A percentile compares a stretch with the other conserved stretches of the same genome.
Conservation (phyloP, 306 rosid species). For the Crataegus laevigata region DNA sequence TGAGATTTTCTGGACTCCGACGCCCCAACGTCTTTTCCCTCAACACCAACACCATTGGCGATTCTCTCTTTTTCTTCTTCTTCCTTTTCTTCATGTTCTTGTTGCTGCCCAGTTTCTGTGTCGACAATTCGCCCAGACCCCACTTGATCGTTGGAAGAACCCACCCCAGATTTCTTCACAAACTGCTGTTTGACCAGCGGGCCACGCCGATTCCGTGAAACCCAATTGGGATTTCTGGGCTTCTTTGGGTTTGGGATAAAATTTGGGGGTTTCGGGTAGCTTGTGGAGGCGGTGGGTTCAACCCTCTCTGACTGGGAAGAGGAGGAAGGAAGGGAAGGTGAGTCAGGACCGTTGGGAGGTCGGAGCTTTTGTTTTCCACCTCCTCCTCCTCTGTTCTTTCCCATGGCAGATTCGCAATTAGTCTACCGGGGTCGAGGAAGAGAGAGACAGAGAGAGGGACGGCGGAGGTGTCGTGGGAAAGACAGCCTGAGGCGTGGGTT, state of each 20-base stretch:
- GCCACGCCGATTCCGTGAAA: conserved; percentile 16
- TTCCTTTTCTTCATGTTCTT: not conserved
- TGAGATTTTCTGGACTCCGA: conserved; percentile 20
- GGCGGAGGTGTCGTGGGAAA: too few relatives aligned
- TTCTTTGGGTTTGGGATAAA: not conserved
- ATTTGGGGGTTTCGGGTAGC: not conserved
- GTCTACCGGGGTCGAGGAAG: too few relatives aligned
- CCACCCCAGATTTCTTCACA: conserved; percentile 28
- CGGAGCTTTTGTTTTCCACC: not conserved
- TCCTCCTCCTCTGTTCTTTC: conserved; percentile 9
- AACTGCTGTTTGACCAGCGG: conserved; percentile 15
- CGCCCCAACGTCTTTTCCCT: not conserved
- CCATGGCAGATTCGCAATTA: not conserved
- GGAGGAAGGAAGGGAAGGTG: not conserved
- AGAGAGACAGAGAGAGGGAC: too few relatives aligned
- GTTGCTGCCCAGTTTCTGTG: not conserved
- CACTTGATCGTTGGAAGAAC: conserved; percentile 12
- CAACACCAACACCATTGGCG: not conserved
- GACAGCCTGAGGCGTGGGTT: too few relatives aligned
- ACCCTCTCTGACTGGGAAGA: conserved; percentile 2
- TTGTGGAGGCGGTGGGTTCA: not conserved
- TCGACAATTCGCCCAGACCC: conserved; percentile 19
- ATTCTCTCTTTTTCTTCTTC: conserved; percentile 2
- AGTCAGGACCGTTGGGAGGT: not conserved
- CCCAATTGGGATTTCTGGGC: conserved; percentile 5